Base-by-base conservation (phyloP, 2,329 filamentous ascomycete species). In the Stagonosporopsis cucurbitacearum region DNA sequence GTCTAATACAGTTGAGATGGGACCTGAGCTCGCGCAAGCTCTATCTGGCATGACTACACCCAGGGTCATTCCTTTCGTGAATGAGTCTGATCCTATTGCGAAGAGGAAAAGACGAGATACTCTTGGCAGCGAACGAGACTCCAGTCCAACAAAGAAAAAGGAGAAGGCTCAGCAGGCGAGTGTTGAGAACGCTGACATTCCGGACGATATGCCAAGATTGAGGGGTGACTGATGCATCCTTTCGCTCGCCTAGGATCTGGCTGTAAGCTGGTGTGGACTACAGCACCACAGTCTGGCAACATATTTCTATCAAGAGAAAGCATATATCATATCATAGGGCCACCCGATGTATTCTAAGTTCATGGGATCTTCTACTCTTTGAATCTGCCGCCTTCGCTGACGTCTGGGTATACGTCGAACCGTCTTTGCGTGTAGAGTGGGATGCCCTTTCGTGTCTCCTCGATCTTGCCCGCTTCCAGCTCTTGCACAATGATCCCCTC, bases 371-470 rank as follows among this genome's bases (percentile, higher is more conserved):
- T 32, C 46, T 64, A 68, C 54, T 79, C 76, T 36, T 79, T 72
- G 63, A 74, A 78, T 26, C 66, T 74, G 54, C 81, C 78, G 1
- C 85, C 88, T 67, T 84, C 77, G 68, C 87, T 92, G 28, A 99
- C 86, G 80, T 99, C 93, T 0, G 92, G 90, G 75, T 99, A 99
- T 19, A 99, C 89, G 76, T 99, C 95, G 73, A 96, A 99, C 64
- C 95, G 82, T 68, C 95, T 84, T 82, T 99, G 95, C 17, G 83
- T 84, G 68, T 88, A 86, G 49, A 98, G 81, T 2, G 95, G 95
- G 64, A 99, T 96, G 6, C 88, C 88, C 75, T 85, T 91, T 58
- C 62, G 72, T 28, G 69, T 69, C 59, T 77, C 68, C 30, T 69
- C 73, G 30, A 83, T 80, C 37, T 73, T 75, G 3, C 72, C 72